Base-by-base conservation (phyloP, 306 rosid genomes). In the Crataegus laevigata region DNA sequence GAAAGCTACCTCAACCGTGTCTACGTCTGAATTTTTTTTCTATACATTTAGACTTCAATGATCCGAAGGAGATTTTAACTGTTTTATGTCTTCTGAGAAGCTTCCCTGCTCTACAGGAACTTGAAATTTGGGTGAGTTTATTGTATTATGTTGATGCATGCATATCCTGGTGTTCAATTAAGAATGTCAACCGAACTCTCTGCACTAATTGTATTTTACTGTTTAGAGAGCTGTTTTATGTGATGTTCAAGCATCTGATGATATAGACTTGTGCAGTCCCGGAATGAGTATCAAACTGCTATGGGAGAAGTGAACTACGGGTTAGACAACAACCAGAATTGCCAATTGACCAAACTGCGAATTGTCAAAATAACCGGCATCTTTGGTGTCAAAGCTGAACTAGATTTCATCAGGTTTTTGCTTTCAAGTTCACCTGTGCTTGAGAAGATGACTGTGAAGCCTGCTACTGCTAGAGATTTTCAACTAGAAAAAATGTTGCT, bases 61-160 rank as follows among this genome's bases (percentile, higher is more conserved):
- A 38, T 38, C 42, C 0, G 11, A 9, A 38, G 42, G 11, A 84
- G 84, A 75, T 86, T 77, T 74, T 78, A 68, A 75, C 89, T 76
- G 81, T 87, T 65, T 78, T 86, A 26, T 88, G 86, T 85, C 68
- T 88, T 17, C 54, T 89, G 51, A 77, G 87, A 78, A 87, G 85
- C 80, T 85, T 88, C 40, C 91, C 93, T 67, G 77, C 80, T 81
- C 80, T 87, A 22, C 87, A 55, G 51, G 87, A 75, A 24, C 73
- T 85, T 59, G 89, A 86, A 79, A 74, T 89, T 72, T 45, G 74
- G 85, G 91, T 87, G 63, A 83, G 88, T 86, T 58, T 90, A 76
- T 36, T 75, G 2, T 67, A 2, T 88, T 21, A 69, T 84, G 92
- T 90, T 88, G 82, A 64, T 3, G 21, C 14, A 0, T 55, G n/a